Conservation (phyloP, 352 stramenopile species). For the Aphanomyces cochlioides region DNA sequence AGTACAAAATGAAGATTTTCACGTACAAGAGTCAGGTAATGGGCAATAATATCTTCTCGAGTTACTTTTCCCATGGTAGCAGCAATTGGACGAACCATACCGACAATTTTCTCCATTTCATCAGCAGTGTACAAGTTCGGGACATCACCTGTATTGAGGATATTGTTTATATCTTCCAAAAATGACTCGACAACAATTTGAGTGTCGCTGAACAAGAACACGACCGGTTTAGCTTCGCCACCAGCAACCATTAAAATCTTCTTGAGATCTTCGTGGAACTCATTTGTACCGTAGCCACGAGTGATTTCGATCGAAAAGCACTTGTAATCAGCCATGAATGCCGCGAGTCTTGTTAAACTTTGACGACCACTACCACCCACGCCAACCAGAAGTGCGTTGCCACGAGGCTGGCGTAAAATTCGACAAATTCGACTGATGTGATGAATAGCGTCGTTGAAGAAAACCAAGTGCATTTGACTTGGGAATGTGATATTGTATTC, state of each 20-base stretch:
- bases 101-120: slow-evolving; percentile 88
- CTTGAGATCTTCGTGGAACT: slow-evolving; percentile 92
- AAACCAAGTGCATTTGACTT: slow-evolving; percentile 92
- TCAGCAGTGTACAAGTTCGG: slow-evolving; percentile 91
- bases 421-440: slow-evolving; percentile 92
- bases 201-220: slow-evolving; percentile 92
- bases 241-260: slow-evolving; percentile 88
- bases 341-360: slow-evolving; percentile 85
- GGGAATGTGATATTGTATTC: slow-evolving; percentile 94
- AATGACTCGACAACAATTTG: slow-evolving; percentile 93
- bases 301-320: slow-evolving; percentile 93
- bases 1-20: slow-evolving; percentile 94
- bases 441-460: slow-evolving; percentile 93
- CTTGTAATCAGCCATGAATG: slow-evolving; percentile 90
- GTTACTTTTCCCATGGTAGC: slow-evolving; percentile 76
- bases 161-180: slow-evolving; percentile 94
- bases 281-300: slow-evolving; percentile 80
- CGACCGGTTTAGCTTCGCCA: slow-evolving; percentile 80
- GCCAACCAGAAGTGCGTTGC: slow-evolving; percentile 90
- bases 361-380: slow-evolving; percentile 89
- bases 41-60: slow-evolving; percentile 76
- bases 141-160: slow-evolving; percentile 92
- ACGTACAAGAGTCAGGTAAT: slow-evolving; percentile 89
- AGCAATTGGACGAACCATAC: slow-evolving; percentile 73
- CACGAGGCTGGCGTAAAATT: slow-evolving; percentile 87